phyloP scores from a whole-genome alignment of 495 filamentous ascomycete genomes.

The Parathielavia appendiculata region DNA sequence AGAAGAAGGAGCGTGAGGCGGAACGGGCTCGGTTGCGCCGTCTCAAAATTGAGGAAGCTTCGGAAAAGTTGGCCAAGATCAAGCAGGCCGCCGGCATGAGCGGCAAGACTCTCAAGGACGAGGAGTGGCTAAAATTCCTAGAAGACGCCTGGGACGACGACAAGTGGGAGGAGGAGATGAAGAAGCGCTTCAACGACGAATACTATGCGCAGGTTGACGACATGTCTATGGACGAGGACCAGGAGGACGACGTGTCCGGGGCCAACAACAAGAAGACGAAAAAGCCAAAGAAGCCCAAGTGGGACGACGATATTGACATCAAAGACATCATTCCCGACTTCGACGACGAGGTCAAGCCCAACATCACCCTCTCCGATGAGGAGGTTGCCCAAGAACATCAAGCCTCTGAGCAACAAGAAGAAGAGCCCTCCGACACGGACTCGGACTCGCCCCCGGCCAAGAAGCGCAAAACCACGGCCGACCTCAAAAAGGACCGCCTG shows the following conservation, averaged over 20 bases:
- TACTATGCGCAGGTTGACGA: slow-evolving; percentile 72
- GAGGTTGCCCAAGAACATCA: slow-evolving; percentile 30
- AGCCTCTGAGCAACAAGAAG: slow-evolving; percentile 34
- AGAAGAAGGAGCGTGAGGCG: slow-evolving; percentile 67
- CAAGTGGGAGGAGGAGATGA: slow-evolving; percentile 85
- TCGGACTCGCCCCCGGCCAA: slow-evolving; percentile 39
- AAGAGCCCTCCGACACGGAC: slow-evolving; percentile 7
- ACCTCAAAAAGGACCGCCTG: slow-evolving; percentile 57
- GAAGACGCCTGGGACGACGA: slow-evolving; percentile 82
- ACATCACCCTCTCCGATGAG: slow-evolving; percentile 50
- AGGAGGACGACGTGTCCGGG: slow-evolving; percentile 28
- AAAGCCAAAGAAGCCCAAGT: slow-evolving; percentile 82
- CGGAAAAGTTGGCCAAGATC: slow-evolving; percentile 75
- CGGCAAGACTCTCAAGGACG: slow-evolving; percentile 61
- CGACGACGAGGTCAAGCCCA: slow-evolving; percentile 54
- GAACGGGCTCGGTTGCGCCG: slow-evolving; percentile 80
- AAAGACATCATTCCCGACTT: slow-evolving; percentile 86
- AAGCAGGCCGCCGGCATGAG: slow-evolving; percentile 78
- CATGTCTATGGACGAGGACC: slow-evolving; percentile 40
- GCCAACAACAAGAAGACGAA: slow-evolving; percentile 42
- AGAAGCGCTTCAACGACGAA: slow-evolving; percentile 73
- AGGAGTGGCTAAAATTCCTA: slow-evolving; percentile 75
- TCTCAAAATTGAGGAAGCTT: slow-evolving; percentile 81
- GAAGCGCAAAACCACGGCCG: slow-evolving; percentile 59
- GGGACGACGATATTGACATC: slow-evolving; percentile 97